Conservation (phyloP, 306 rosid genomes). For the Glycine soja region DNA sequence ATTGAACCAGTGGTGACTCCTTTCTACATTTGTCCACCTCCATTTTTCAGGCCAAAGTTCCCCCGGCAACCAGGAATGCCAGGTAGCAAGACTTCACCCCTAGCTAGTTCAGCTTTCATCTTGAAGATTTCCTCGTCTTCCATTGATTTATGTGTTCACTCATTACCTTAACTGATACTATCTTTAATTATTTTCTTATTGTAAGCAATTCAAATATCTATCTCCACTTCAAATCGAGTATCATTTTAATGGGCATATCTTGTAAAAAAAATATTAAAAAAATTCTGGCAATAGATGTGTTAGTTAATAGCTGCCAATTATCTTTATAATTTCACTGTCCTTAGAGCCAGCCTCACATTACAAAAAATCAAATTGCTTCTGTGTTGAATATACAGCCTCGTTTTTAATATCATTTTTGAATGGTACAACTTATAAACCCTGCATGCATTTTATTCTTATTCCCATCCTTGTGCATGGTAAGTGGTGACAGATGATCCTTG, state of each 20-base stretch:
- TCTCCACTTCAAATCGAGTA: neutral
- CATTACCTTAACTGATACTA: neutral
- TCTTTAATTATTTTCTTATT: neutral
- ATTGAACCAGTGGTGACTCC: constrained; percentile 98
- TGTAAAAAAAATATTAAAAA: neutral
- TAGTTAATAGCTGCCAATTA: neutral
- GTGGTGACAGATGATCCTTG: constrained; percentile 23
- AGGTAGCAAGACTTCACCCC: constrained; percentile 57
- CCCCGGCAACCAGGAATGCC: constrained; percentile 97
- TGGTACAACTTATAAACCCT: constrained; percentile 20
- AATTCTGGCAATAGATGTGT: neutral
- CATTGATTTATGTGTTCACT: neutral
- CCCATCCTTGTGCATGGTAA: constrained; percentile 16
- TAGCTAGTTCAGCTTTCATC: constrained; percentile 15
- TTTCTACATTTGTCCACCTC: constrained; percentile 98
- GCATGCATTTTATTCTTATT: constrained; percentile 25
- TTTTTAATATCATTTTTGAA: neutral
- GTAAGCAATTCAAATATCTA: constrained; percentile 22
- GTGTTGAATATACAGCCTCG: neutral
- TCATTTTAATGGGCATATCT: neutral
- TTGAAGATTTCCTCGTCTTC: neutral
- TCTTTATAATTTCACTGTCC: neutral
- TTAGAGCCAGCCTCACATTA: neutral
- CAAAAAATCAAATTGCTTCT: constrained; percentile 4
- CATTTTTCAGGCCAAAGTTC: constrained; percentile 93